phyloP scores from a whole-genome alignment of 768 basidiomycete genomes.

The Udeniomyces megalosporus region DNA sequence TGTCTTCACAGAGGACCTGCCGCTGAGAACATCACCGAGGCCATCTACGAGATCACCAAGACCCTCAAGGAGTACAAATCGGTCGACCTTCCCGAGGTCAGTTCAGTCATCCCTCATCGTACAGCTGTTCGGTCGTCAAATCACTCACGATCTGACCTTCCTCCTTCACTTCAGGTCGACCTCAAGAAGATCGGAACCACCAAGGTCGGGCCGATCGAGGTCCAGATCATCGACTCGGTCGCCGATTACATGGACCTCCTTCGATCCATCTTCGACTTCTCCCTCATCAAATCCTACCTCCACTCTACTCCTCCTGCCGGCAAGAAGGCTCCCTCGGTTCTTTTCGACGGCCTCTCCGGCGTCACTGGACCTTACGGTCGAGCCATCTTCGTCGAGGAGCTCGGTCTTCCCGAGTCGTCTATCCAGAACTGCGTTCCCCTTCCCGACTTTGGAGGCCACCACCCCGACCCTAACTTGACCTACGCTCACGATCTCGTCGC shows the following conservation, averaged over 20 bases:
- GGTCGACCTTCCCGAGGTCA: slow-evolving; percentile 56
- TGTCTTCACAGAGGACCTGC: slow-evolving; percentile 49
- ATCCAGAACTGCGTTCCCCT: slow-evolving; percentile 81
- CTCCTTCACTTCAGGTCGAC: slow-evolving; percentile 44
- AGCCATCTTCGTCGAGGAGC: slow-evolving; percentile 65
- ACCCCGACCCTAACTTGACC: slow-evolving; percentile 95
- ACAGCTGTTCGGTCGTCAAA: no score
- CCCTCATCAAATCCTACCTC: slow-evolving; percentile 78
- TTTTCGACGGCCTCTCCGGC: slow-evolving; percentile 91
- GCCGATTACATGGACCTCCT: slow-evolving; percentile 70
- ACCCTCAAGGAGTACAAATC: slow-evolving; percentile 69
- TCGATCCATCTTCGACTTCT: slow-evolving; percentile 83
- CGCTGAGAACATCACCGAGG: slow-evolving; percentile 88
- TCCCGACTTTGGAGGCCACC: slow-evolving; percentile 93
- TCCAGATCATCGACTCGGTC: slow-evolving; percentile 88
- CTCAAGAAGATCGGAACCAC: slow-evolving; percentile 64
- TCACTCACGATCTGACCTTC: no score
- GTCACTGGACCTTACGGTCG: slow-evolving; percentile 93
- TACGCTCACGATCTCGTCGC: slow-evolving; percentile 92
- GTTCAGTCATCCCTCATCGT: slow-evolving; percentile 23
- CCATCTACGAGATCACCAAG: slow-evolving; percentile 84
- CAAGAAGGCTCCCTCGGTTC: slow-evolving; percentile 38
- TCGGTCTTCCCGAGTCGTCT: slow-evolving; percentile 62
- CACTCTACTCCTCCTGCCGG: slow-evolving; percentile 45
- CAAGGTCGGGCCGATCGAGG: slow-evolving; percentile 63